Evolutionary conservation across 306 rosid genomes (phyloP), one percentile per base, ranked within the genome.

Genomic region (Amphicarpaea edgeworthii): DNA sequence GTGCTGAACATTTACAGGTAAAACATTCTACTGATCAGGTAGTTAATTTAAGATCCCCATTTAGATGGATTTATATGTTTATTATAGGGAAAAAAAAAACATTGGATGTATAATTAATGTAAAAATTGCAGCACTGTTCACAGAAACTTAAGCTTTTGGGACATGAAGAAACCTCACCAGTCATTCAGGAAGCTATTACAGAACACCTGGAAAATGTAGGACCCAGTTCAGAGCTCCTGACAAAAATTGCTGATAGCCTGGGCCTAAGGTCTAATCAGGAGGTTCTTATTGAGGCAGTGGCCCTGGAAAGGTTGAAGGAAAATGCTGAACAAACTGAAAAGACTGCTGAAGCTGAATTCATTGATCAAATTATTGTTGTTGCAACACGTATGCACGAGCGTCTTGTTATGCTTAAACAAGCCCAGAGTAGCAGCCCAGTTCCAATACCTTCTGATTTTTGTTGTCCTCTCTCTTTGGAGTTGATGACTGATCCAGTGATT

Each of bases 401-500:
- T 30, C 91, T 89, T 61, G 75, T 89, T 82, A 42, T 11, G 19
- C 83, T 89, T 45, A 87, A 88, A 83, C 95, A 92, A 75, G 88
- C 96, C 15, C 85, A 78, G 72, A 90, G 92, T 76, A 26, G 84
- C 82, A 87, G 96, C 69, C 90, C 93, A 12, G 92, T 95, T 74
- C 84, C 86, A 32, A 89, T 92, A 76, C 93, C 93, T 77, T 76
- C 97, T 77, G 99, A 92, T 79, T 96, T 96, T 85, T 96, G 99
- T 75, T 96, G 99, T 82, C 99, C 99, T 74, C 97, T 96, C 73
- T 96, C 99, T 62, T 84, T 96, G 60, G 96, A 96, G 87, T 88
- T 96, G 83, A 96, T 96, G 99, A 96, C 91, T 12, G 99, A 96
- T 88, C 99, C 99, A 0, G 97, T 96, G 65, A 96, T 96, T 47